Conservation (phyloP, 371 early-diverging fungal genomes). For the Syncephalis plumigaleata region DNA sequence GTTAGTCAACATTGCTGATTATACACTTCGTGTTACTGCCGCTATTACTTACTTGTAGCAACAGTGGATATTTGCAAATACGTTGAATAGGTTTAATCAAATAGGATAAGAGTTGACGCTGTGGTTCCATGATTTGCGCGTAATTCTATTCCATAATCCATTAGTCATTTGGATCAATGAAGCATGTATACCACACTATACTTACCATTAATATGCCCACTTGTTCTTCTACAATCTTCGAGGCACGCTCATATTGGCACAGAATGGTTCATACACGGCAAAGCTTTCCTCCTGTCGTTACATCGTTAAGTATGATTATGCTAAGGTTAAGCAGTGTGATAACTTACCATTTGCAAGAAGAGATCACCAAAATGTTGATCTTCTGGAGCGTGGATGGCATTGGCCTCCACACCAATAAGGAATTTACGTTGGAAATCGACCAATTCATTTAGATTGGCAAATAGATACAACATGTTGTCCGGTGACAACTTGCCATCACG, state of each 20-base stretch:
- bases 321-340: background rate
- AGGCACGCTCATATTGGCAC: slow-evolving; percentile 78
- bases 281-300: slow-evolving; percentile 65
- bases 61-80: slow-evolving; percentile 89
- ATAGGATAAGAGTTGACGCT: slow-evolving; percentile 68
- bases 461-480: slow-evolving; percentile 60
- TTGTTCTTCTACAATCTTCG: slow-evolving; percentile 34
- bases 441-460: slow-evolving; percentile 81
- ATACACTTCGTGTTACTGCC: background rate
- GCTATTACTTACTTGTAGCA: slow-evolving; percentile 35
- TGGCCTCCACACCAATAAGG: slow-evolving; percentile 75
- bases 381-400: slow-evolving; percentile 42
- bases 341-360: slow-evolving; percentile 42
- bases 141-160: slow-evolving; percentile 19
- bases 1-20: too few relatives aligned
- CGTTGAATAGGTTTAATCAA: slow-evolving; percentile 95
- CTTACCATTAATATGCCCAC: slow-evolving; percentile 17
- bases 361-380: slow-evolving; percentile 79
- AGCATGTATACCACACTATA: too few relatives aligned
- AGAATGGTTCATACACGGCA: slow-evolving; percentile 83
- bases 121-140: slow-evolving; percentile 61
- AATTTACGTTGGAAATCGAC: slow-evolving; percentile 94
- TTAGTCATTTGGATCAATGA: background rate
- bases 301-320: slow-evolving; percentile 2
- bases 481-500: slow-evolving; percentile 6